A percentile compares a stretch with the other conserved stretches of the same genome.
Conservation (phyloP, 305 asterid genomes). For the Andrographis paniculata region DNA sequence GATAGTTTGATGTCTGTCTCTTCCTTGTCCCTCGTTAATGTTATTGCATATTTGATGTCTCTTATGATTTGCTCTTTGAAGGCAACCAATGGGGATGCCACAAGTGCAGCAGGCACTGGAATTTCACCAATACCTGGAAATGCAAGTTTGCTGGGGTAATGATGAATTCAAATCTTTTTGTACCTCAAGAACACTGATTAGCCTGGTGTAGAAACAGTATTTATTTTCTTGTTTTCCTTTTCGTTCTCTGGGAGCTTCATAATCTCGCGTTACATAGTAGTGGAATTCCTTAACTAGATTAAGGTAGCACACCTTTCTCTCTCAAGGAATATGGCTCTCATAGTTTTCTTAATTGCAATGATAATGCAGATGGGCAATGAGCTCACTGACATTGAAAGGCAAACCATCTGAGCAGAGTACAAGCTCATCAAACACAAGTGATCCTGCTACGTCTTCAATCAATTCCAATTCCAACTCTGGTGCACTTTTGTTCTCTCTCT, state of each 20-base stretch:
- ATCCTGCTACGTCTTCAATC: conserved; percentile 46
- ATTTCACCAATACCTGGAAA: conserved; percentile 71
- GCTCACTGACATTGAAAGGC: conserved; percentile 87
- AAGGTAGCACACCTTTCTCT: not conserved
- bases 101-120: conserved; percentile 46
- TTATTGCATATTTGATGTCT: conserved; percentile 18
- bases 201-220: too few relatives aligned
- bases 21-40: conserved; percentile 4
- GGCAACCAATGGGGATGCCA: conserved; percentile 55
- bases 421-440: conserved; percentile 41
- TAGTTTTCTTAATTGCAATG: not conserved
- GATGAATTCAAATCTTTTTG: conserved; percentile 20
- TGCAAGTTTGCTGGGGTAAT: conserved; percentile 95
- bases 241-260: not conserved
- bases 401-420: conserved; percentile 72
- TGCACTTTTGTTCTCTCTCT: conserved; percentile 15
- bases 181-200: too few relatives aligned
- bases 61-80: conserved; percentile 26
- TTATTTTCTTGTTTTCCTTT: too few relatives aligned
- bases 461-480: conserved; percentile 67
- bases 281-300: not conserved
- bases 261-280: not conserved
- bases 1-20: not conserved
- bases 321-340: not conserved
- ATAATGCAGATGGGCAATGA: conserved; percentile 96